Conservation (phyloP, 2,329 filamentous ascomycete species). For the Rugonectria rugulosa region DNA sequence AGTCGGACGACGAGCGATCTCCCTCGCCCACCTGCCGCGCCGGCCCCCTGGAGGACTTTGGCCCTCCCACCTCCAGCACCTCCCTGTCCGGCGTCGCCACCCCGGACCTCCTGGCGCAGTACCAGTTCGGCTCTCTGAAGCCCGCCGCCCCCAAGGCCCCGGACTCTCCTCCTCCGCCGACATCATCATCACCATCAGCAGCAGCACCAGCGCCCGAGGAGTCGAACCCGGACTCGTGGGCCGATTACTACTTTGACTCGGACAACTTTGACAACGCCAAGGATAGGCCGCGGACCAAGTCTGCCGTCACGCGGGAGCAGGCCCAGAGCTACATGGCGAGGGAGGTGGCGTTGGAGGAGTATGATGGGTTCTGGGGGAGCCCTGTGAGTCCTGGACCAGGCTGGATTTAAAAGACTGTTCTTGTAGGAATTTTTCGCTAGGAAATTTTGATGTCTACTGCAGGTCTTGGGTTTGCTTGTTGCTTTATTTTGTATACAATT, state of each 20-base stretch:
- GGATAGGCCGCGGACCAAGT: constrained; percentile 4
- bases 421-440: not conserved
- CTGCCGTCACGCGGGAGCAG: constrained; percentile 12
- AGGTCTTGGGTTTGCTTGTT: too few species aligned
- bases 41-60: constrained; percentile 11
- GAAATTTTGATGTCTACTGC: too few species aligned
- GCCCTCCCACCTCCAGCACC: constrained; percentile 21
- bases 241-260: constrained; percentile 43
- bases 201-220: constrained; percentile 11
- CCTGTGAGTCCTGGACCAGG: constrained; percentile 33
- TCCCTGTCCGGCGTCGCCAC: constrained; percentile 33
- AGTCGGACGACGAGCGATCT: constrained; percentile 22
- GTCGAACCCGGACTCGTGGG: too few species aligned
- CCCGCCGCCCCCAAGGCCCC: too few species aligned
- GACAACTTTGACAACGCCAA: constrained; percentile 13
- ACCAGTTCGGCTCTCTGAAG: constrained; percentile 25
- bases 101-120: constrained; percentile 31
- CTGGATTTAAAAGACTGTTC: constrained; percentile 32
- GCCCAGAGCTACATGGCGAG: constrained; percentile 26
- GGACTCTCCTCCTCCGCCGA: too few species aligned
- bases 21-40: constrained; percentile 17
- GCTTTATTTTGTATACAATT: constrained; percentile 19
- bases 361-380: constrained; percentile 29
- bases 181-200: not conserved
- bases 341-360: constrained; percentile 28